These are phyloP conservation scores for Hypoxylon subgilvum DNA, from an alignment of 495 filamentous ascomycete genomes.

Conservation along the genomic window DNA sequence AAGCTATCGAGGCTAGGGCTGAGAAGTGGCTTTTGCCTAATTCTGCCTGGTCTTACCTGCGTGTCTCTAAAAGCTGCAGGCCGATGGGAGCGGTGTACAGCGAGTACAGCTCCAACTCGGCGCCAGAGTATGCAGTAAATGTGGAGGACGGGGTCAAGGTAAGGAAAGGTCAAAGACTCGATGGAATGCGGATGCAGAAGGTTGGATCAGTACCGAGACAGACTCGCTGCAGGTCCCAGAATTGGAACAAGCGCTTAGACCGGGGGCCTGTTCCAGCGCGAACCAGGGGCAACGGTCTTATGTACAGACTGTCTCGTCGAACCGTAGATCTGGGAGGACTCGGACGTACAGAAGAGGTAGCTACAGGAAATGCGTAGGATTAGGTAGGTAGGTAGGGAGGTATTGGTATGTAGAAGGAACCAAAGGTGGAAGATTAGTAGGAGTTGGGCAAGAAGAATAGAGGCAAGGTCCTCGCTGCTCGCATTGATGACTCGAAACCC, in stretches of 20 bases:
- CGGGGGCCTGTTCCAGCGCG: slow-evolving; percentile 12
- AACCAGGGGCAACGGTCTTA: slow-evolving; percentile 1
- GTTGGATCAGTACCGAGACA: slow-evolving; percentile 31
- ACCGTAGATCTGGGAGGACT: background rate
- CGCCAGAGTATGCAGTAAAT: slow-evolving; percentile 19
- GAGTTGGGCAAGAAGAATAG: background rate
- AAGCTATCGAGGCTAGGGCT: slow-evolving; percentile 28
- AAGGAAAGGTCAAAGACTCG: slow-evolving; percentile 22
- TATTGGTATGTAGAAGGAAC: background rate
- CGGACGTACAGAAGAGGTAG: background rate
- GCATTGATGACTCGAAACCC: too few species aligned
- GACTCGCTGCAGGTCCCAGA: slow-evolving; percentile 34
- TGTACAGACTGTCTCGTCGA: slow-evolving; percentile 6
- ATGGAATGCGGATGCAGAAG: slow-evolving; percentile 22
- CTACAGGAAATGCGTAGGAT: too few species aligned
- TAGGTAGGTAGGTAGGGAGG: background rate
- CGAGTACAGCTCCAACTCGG: slow-evolving; percentile 16
- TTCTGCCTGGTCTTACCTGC: slow-evolving; percentile 27
- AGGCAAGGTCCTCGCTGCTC: background rate
- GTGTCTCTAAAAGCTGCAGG: slow-evolving; percentile 25
- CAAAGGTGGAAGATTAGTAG: too few species aligned
- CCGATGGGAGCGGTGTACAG: slow-evolving; percentile 27
- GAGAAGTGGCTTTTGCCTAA: slow-evolving; percentile 34
- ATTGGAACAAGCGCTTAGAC: slow-evolving; percentile 29
- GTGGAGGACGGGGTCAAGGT: slow-evolving; percentile 17